phyloP scores from a whole-genome alignment of 345 rosid genomes.

The Theobroma cacao region DNA sequence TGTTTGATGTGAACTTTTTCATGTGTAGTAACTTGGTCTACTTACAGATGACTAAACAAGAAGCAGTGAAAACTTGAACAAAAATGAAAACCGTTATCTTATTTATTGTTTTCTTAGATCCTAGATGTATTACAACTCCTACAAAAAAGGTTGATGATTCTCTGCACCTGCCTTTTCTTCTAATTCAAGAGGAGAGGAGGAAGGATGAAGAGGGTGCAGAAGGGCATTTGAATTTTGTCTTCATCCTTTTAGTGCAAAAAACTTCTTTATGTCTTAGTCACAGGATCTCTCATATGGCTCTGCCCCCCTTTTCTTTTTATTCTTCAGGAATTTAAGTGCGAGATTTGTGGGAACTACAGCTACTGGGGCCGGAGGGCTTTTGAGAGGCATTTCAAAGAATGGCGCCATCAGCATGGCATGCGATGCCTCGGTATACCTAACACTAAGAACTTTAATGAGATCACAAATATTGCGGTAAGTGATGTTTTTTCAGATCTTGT shows the following conservation, averaged over 20 bases:
- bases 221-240: background rate
- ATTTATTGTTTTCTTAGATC: background rate
- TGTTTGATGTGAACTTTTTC: background rate
- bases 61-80: background rate
- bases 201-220: background rate
- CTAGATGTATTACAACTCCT: background rate
- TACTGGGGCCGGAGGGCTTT: constrained; percentile 98
- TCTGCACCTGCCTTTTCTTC: background rate
- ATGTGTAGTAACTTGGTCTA: background rate
- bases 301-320: background rate
- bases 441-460: constrained; percentile 97
- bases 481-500: background rate
- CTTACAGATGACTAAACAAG: background rate
- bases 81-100: background rate
- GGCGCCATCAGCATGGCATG: constrained; percentile 99
- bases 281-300: background rate
- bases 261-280: background rate
- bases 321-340: constrained; percentile 87
- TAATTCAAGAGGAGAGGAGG: background rate
- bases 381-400: constrained; percentile 97
- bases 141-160: background rate
- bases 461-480: constrained; percentile 80
- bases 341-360: constrained; percentile 92
- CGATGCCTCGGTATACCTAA: constrained; percentile 98
- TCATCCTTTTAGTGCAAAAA: background rate